Conservation (phyloP, 139 green algal genomes). For the Tetradesmus lagerheimii region DNA sequence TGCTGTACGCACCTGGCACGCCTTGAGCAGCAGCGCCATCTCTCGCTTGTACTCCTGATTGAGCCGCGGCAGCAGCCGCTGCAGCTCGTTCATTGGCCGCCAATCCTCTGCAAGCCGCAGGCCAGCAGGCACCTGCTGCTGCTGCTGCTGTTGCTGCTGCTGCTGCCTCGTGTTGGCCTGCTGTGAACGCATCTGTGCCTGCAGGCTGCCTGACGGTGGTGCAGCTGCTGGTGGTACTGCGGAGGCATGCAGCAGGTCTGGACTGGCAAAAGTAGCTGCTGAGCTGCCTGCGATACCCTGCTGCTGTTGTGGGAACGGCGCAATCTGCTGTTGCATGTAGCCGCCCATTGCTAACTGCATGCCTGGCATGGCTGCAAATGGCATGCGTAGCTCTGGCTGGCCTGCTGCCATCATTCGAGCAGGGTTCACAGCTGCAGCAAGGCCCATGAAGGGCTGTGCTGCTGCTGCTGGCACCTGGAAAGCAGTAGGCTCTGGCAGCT, state of each 20-base stretch:
- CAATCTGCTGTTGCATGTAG: neutral
- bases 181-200: neutral
- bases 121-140: neutral
- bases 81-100: neutral
- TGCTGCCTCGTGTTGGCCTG: neutral
- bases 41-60: conserved; percentile 33
- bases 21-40: conserved; percentile 22
- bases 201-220: neutral
- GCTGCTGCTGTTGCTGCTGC: neutral
- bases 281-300: neutral
- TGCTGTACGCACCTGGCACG: neutral
- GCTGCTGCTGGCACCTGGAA: neutral
- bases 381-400: neutral
- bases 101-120: neutral
- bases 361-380: neutral
- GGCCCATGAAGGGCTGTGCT: neutral
- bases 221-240: neutral
- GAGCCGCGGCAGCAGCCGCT: conserved; percentile 9
- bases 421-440: neutral
- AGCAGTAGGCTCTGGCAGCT: neutral
- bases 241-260: neutral
- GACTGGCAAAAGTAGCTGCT: neutral
- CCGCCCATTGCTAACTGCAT: neutral
- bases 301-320: neutral
- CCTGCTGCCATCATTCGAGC: neutral